Conservation (phyloP, 2,329 filamentous ascomycete species). For the Hirsutella minnesotensis region DNA sequence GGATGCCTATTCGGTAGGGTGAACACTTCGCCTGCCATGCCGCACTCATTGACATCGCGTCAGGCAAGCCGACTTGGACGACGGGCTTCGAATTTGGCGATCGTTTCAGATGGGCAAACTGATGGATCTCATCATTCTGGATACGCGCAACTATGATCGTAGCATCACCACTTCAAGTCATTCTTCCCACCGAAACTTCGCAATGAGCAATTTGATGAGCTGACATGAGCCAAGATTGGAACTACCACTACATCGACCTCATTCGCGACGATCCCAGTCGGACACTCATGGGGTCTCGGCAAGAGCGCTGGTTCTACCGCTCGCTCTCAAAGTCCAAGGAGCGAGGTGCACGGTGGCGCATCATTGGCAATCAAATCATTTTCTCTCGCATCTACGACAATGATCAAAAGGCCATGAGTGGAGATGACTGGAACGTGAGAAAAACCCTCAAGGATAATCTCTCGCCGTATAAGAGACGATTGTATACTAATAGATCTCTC, state of each 20-base stretch:
- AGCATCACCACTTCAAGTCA: conserved; percentile 40
- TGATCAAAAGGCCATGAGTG: conserved; percentile 17
- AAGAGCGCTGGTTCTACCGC: conserved; percentile 66
- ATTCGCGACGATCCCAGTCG: conserved; percentile 57
- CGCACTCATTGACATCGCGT: not conserved
- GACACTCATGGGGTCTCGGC: conserved; percentile 57
- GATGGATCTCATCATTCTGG: conserved; percentile 56
- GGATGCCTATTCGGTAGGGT: conserved; percentile 25
- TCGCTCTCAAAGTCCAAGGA: conserved; percentile 43
- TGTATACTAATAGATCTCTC: not conserved
- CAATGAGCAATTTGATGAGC: not conserved
- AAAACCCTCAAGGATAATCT: too few relatives aligned
- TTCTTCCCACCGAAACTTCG: not conserved
- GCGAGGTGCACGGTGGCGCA: conserved; percentile 57
- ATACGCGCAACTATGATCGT: conserved; percentile 58
- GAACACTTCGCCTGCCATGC: too few relatives aligned
- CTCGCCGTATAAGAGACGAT: not conserved
- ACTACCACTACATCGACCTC: conserved; percentile 46
- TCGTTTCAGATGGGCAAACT: conserved; percentile 54
- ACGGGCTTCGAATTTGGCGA: conserved; percentile 58
- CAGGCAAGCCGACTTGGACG: conserved; percentile 53
- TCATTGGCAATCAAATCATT: conserved; percentile 60
- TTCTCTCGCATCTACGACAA: conserved; percentile 41
- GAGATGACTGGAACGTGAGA: conserved; percentile 23
- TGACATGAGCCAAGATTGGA: conserved; percentile 28